Conservation (phyloP, 768 basidiomycete species). For the Rhodosporidiobolus sp. region DNA sequence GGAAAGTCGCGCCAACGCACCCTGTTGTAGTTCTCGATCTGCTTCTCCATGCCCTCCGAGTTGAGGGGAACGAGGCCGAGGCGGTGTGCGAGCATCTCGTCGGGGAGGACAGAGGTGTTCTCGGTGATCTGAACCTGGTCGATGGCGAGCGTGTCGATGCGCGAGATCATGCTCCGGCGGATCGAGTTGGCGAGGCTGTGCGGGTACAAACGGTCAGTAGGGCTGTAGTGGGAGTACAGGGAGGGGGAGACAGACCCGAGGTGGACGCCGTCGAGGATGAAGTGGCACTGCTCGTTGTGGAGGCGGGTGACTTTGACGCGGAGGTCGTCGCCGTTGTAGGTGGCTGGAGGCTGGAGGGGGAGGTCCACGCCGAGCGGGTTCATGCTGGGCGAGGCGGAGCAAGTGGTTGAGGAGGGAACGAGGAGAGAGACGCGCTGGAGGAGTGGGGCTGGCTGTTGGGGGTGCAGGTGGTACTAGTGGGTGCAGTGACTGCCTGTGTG, state of each 20-base stretch:
- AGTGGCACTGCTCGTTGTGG: slow-evolving; percentile 79
- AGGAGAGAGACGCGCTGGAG: not conserved
- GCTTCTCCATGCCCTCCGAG: slow-evolving; percentile 68
- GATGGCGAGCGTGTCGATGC: slow-evolving; percentile 94
- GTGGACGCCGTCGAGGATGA: slow-evolving; percentile 93
- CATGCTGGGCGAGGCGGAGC: not conserved
- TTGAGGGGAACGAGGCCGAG: slow-evolving; percentile 89
- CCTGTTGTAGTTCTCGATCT: slow-evolving; percentile 47
- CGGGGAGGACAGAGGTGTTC: slow-evolving; percentile 89
- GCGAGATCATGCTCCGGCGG: slow-evolving; percentile 89
- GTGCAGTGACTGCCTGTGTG: no score
- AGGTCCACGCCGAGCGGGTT: slow-evolving; percentile 17
- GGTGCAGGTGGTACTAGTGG: no score
- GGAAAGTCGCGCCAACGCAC: slow-evolving; percentile 45
- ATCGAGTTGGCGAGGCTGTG: slow-evolving; percentile 83
- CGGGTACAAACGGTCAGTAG: not conserved
- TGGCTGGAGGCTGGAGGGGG: slow-evolving; percentile 34
- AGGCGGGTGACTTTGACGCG: slow-evolving; percentile 55
- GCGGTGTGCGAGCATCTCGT: slow-evolving; percentile 95
- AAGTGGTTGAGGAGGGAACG: not conserved
- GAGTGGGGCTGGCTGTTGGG: not conserved
- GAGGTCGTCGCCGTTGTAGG: slow-evolving; percentile 38
- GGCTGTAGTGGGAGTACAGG: slow-evolving; percentile 21
- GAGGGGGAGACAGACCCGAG: slow-evolving; percentile 69
- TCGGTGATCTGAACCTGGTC: slow-evolving; percentile 90